Percentiles rank a stretch among this genome's conserved stretches.
Conservation (phyloP, 805 yeast species). For the Pichia exigua region DNA sequence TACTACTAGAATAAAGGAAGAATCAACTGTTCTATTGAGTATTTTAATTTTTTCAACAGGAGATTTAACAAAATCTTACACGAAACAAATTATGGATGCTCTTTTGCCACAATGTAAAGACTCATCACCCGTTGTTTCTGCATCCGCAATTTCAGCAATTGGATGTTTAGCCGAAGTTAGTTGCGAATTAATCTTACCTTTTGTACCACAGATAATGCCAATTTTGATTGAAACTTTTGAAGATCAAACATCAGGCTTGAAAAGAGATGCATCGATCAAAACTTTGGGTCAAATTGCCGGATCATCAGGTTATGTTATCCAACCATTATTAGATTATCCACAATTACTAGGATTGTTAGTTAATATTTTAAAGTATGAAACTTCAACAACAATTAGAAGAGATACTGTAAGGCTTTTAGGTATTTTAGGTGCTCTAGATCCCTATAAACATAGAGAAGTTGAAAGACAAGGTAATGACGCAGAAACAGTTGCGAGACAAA, state of each 20-base stretch:
- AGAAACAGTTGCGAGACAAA: constrained; percentile 52
- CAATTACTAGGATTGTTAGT: constrained; percentile 76
- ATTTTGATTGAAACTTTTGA: constrained; percentile 78
- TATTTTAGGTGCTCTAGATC: constrained; percentile 93
- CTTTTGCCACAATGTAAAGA: constrained; percentile 70
- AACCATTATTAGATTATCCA: constrained; percentile 88
- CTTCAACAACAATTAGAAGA: constrained; percentile 63
- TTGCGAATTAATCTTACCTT: constrained; percentile 73
- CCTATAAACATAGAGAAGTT: constrained; percentile 88
- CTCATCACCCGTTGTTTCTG: constrained; percentile 69
- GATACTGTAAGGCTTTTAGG: constrained; percentile 89
- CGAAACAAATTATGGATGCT: constrained; percentile 83
- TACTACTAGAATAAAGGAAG: constrained; percentile 69
- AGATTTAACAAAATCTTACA: constrained; percentile 82
- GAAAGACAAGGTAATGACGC: constrained; percentile 45
- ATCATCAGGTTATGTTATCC: constrained; percentile 90
- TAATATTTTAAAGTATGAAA: constrained; percentile 73
- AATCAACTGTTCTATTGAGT: constrained; percentile 69
- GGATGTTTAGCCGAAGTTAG: constrained; percentile 88
- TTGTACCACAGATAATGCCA: constrained; percentile 75
- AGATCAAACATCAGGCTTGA: constrained; percentile 83
- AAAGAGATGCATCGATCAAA: constrained; percentile 82
- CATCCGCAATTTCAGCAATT: constrained; percentile 75
- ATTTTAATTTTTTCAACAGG: constrained; percentile 70
- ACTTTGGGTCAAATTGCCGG: constrained; percentile 84